Evolutionary conservation across 768 basidiomycete species (phyloP), one percentile per base, ranked within the genome.

Genomic region (Tricholoma hemisulphureum): DNA sequence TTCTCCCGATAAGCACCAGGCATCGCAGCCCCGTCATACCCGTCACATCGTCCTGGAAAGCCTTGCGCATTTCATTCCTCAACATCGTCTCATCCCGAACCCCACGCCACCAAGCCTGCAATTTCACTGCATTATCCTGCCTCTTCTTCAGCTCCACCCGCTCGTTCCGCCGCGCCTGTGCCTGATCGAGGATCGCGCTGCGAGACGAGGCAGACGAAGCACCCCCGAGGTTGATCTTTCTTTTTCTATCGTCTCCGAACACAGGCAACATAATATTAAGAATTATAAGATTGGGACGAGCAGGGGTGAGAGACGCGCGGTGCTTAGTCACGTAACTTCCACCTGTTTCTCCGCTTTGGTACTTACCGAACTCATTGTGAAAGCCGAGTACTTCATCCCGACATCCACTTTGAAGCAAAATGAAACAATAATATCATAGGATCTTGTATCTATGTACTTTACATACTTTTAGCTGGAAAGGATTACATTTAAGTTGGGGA

Each of bases 201-300:
- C 85, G 81, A 0, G 83, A 80, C 6, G 83, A 65, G 2, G 77
- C 78, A 18, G 80, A 69, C 0, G 77, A 79, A 1, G 81, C 70
- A 2, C 91, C 91, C 14, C 91, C 91, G 18, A 93, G 80, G 67
- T 93, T 92, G 62, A 93, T 93, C 63, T 81, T 78, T 43, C 86
- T 81, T 55, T 83, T 78, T 43, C 74, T 72, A 52, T 86, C 80
- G 63, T 78, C 75, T 34, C 77, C 79, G 62, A 85, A 83, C 45
- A 84, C 50, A 14, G 80, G 77, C 34, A 70, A 50, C 70, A 71
- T 71, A n/a, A n/a, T n/a, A n/a, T n/a, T n/a, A n/a, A n/a, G n/a
- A n/a, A n/a, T n/a, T n/a, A n/a, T n/a, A n/a, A n/a, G n/a, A n/a
- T n/a, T n/a, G n/a, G n/a, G n/a, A n/a, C n/a, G n/a, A n/a, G n/a